Conservation (phyloP, 805 yeast species). For the Schwanniomyces yamadae region DNA sequence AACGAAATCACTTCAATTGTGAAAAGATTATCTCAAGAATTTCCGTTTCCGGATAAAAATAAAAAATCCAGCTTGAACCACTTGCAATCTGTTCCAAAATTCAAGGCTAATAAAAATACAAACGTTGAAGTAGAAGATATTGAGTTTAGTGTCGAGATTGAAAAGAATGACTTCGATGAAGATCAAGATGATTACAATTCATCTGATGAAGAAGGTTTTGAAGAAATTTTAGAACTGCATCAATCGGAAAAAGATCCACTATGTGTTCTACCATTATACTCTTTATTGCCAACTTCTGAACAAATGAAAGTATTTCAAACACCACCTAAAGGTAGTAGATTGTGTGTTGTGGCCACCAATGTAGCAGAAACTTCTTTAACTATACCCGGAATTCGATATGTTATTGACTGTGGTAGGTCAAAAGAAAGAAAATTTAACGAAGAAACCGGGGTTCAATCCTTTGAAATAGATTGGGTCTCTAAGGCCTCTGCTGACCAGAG, state of each 20-base stretch:
- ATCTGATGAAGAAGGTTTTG: slow-evolving; percentile 65
- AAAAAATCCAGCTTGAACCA: slow-evolving; percentile 11
- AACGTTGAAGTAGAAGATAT: slow-evolving; percentile 86
- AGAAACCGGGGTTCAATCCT: slow-evolving; percentile 88
- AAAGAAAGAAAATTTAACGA: slow-evolving; percentile 84
- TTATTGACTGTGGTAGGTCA: slow-evolving; percentile 91
- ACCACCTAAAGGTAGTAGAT: slow-evolving; percentile 82
- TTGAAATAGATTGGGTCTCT: slow-evolving; percentile 86
- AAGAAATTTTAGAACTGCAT: slow-evolving; percentile 68
- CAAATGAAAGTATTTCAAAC: slow-evolving; percentile 88
- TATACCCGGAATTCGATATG: slow-evolving; percentile 92
- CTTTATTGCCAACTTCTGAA: slow-evolving; percentile 88
- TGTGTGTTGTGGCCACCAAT: slow-evolving; percentile 94
- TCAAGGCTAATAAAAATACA: slow-evolving; percentile 58
- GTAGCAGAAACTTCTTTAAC: slow-evolving; percentile 98
- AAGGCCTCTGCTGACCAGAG: slow-evolving; percentile 96
- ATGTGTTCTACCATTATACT: slow-evolving; percentile 88
- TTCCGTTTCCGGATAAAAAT: slow-evolving; percentile 49
- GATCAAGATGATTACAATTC: slow-evolving; percentile 45
- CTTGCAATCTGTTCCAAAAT: slow-evolving; percentile 35
- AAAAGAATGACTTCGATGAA: slow-evolving; percentile 39
- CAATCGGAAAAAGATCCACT: slow-evolving; percentile 76
- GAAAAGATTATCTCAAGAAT: slow-evolving; percentile 62
- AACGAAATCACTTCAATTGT: slow-evolving; percentile 83
- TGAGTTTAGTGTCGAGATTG: slow-evolving; percentile 59